Conservation (phyloP, 2,329 filamentous ascomycete genomes). For the Trichoderma cornu-damae region DNA sequence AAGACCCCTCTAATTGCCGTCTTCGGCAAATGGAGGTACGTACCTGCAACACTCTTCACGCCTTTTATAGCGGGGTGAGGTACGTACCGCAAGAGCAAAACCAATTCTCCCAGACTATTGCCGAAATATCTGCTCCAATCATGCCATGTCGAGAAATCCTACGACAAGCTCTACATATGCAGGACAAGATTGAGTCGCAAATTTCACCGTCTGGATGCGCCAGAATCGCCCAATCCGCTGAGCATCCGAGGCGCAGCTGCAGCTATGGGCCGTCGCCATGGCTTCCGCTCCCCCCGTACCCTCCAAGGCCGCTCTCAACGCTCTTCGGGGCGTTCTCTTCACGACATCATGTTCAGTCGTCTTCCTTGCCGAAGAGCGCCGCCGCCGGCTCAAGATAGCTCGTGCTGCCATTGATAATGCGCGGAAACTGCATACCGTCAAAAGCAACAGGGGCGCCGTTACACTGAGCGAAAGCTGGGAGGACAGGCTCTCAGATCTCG, state of each 20-base stretch:
- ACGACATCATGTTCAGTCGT: slow-evolving; percentile 55
- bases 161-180: slow-evolving; percentile 11
- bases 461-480: slow-evolving; percentile 28
- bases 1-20: neutral
- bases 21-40: neutral
- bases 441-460: slow-evolving; percentile 29
- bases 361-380: slow-evolving; percentile 52
- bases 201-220: slow-evolving; percentile 4
- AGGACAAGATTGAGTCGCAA: neutral
- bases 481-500: slow-evolving; percentile 21
- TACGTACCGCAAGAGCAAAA: slow-evolving; percentile 13
- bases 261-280: slow-evolving; percentile 37
- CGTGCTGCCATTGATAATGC: slow-evolving; percentile 49
- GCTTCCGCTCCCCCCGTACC: slow-evolving; percentile 45
- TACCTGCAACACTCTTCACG: neutral
- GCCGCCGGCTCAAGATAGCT: slow-evolving; percentile 49
- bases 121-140: slow-evolving; percentile 16
- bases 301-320: slow-evolving; percentile 51
- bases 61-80: slow-evolving; percentile 8
- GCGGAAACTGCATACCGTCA: slow-evolving; percentile 43
- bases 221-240: neutral
- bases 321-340: slow-evolving; percentile 51
- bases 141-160: slow-evolving; percentile 19
- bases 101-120: slow-evolving; percentile 16
- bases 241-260: neutral